These are phyloP conservation scores for Podaxis pistillaris DNA, from an alignment of 768 basidiomycete genomes.

Conservation along the genomic window DNA sequence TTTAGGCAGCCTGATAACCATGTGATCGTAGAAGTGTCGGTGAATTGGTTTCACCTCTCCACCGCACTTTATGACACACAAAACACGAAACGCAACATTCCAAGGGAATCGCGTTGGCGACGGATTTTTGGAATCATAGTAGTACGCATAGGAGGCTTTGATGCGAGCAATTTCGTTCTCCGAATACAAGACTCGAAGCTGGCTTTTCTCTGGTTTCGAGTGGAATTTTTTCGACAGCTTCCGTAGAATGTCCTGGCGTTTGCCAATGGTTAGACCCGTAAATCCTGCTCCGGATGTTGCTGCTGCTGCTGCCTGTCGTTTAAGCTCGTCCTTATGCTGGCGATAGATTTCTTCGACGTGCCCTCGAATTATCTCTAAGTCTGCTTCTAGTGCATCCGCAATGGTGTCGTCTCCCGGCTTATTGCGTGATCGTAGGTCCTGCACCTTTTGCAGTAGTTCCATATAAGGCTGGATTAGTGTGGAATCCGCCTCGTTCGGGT, in stretches of 20 bases:
- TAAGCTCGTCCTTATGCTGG: slow-evolving; percentile 27
- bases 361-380: slow-evolving; percentile 34
- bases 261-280: slow-evolving; percentile 40
- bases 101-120: slow-evolving; percentile 35
- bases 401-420: neutral
- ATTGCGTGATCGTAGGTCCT: neutral
- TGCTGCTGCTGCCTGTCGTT: neutral
- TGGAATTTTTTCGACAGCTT: slow-evolving; percentile 43
- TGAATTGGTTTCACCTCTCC: slow-evolving; percentile 40
- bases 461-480: slow-evolving; percentile 27
- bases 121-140: slow-evolving; percentile 29
- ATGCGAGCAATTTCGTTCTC: slow-evolving; percentile 33
- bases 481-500: slow-evolving; percentile 22
- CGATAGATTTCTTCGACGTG: slow-evolving; percentile 39
- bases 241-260: slow-evolving; percentile 53
- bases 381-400: slow-evolving; percentile 16
- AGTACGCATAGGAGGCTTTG: slow-evolving; percentile 59
- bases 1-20: slow-evolving; percentile 31
- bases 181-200: slow-evolving; percentile 26
- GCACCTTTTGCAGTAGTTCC: slow-evolving; percentile 2
- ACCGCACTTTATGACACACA: slow-evolving; percentile 50
- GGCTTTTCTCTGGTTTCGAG: slow-evolving; percentile 20
- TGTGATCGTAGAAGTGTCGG: slow-evolving; percentile 43
- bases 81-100: slow-evolving; percentile 52
- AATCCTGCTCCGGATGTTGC: slow-evolving; percentile 19